Base-by-base conservation (phyloP, 1,284 basidiomycete genomes). In the Sporisorium scitamineum region DNA sequence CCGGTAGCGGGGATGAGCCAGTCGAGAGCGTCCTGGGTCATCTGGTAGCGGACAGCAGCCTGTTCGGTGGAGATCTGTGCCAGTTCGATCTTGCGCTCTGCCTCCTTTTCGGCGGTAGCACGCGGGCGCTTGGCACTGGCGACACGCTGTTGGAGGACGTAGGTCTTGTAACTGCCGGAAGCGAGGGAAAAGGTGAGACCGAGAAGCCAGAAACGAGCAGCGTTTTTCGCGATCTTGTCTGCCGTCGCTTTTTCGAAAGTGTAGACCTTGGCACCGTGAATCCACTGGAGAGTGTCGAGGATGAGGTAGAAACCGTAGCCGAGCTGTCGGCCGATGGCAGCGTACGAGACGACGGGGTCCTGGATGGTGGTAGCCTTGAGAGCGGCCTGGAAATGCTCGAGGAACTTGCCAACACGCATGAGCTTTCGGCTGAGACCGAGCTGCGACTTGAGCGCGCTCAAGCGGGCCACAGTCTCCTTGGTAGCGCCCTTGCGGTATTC, bases 331-430 rank as follows among this genome's bases (percentile, higher is more conserved):
- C 90, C 92, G 78, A 97, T 91, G 39, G 92, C 91, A 1, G 92
- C 90, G 63, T 94, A 88, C 76, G 92, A 92, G 79, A 97, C 93
- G n/a, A 90, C 87, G 24, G 90, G 84, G 81, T 90, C 89, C 61
- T 89, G 88, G 11, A 89, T 83, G 5, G 89, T 85, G 20, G 90
- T 88, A n/a, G 92, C 91, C 73, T 92, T 92, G 61, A 97, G 88
- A 24, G 94, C 94, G 3, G 94, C 91, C 86, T 99, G 97, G 20
- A 97, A 89, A 87, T 97, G 94, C 86, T 99, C 96, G 72, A 97
- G 81, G 31, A 95, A 95, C 87, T 97, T 97, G 81, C 95, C 94
- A 58, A 98, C 88, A 22, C 96, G 90, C 89, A 98, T 89, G 56
- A 97, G 84, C 81, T 87, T 87, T 52, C 87, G 82, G 54, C 85